Evolutionary conservation across 1,284 basidiomycete genomes (phyloP), one percentile per base, ranked within the genome.

Genomic region (Stygiomarasmius scandens): DNA sequence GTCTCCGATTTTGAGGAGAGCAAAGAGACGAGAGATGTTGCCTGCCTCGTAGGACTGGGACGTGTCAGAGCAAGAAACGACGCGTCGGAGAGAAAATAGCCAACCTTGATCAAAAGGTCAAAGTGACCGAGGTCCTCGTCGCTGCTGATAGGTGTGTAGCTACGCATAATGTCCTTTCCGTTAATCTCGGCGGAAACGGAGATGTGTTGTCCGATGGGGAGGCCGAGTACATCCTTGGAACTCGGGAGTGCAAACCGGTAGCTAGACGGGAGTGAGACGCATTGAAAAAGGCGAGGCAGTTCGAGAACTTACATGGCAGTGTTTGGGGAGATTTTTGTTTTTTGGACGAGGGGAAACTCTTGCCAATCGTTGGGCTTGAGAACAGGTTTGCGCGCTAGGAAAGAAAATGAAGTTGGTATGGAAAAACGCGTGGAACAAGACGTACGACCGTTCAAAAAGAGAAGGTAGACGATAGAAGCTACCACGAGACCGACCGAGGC

Each of bases 131-230:
- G 83, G 76, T 98, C 90, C 61, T 96, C 92, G 70, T 98, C 93
- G 67, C 90, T 90, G 69, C 90, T 94, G 27, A 94, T 94, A 49
- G 96, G 96, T 11, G 96, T 99, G 79, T 99, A 99, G 72, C 89
- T 94, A 58, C 96, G 87, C 71, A 88, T 84, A 68, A 99, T 81
- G 45, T 89, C 82, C 79, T 98, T 98, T 67, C 94, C 96, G 66
- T 90, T 83, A 65, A 99, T 93, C 62, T 93, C 88, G 41, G 96
- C 96, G 52, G 88, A 86, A 49, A 99, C 82, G 52, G 92, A 91
- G 67, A 99, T 93, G 80, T 99, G 96, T 77, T 98, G 95, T 58
- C 96, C 97, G 67, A 96, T 90, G 52, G 97, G 96, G 5, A 99
- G 87, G 58, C 96, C 96, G 14, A 99, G 88, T 54, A 90, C 80